phyloP scores from a whole-genome alignment of 2,329 filamentous ascomycete species.

The Botrytis porri region DNA sequence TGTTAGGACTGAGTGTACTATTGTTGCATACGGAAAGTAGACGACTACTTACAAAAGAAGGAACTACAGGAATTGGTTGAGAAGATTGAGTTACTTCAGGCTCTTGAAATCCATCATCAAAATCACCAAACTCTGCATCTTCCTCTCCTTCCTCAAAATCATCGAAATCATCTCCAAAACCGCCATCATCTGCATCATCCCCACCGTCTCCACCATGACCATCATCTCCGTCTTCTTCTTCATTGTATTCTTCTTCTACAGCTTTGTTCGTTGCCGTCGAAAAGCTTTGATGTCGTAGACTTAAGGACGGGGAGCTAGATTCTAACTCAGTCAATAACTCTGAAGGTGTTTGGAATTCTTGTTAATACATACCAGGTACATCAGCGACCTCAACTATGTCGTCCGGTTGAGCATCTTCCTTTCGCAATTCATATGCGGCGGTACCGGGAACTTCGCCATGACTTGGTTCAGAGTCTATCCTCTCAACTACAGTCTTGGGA shows the following conservation, averaged over 20 bases:
- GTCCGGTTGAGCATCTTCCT: constrained; percentile 57
- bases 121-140: constrained; percentile 50
- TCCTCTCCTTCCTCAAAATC: constrained; percentile 60
- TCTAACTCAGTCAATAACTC: constrained; percentile 61
- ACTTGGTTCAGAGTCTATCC: constrained; percentile 53
- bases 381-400: constrained; percentile 51
- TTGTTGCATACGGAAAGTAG: constrained; percentile 27
- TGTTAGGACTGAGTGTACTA: constrained; percentile 19
- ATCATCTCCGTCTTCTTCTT: constrained; percentile 49
- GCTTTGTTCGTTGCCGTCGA: constrained; percentile 33
- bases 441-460: constrained; percentile 62
- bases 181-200: constrained; percentile 41
- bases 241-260: constrained; percentile 58
- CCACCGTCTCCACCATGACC: constrained; percentile 25
- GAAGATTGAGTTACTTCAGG: constrained; percentile 43
- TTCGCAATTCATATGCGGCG: constrained; percentile 53
- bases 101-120: constrained; percentile 63
- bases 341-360: constrained; percentile 35
- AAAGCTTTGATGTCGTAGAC: constrained; percentile 41
- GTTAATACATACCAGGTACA: constrained; percentile 53
- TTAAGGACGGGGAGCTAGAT: constrained; percentile 49
- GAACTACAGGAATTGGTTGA: constrained; percentile 37
- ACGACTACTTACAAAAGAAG: constrained; percentile 46
- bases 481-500: constrained; percentile 57
- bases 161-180: constrained; percentile 67